Evolutionary conservation across 805 yeast species (phyloP).

Genomic region (Saturnispora kantuleensis): DNA sequence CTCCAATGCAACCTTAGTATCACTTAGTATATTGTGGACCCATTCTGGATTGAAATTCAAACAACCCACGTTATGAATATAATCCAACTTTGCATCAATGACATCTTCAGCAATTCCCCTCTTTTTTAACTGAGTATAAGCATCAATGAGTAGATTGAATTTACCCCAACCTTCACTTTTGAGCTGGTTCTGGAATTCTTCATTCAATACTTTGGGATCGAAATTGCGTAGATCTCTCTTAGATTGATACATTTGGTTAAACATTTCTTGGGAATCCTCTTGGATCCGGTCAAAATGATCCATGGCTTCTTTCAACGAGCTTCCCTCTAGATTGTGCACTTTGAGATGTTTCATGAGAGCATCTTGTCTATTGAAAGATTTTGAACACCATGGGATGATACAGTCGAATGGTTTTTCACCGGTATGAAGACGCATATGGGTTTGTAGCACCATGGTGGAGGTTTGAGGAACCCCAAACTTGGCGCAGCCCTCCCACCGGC

Average conservation of each 20-base stretch:
- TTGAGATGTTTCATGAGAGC: slow-evolving; percentile 57
- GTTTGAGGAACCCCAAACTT: slow-evolving; percentile 42
- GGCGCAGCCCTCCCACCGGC: slow-evolving; percentile 56
- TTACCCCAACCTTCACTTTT: slow-evolving; percentile 3
- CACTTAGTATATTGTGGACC: too few relatives aligned
- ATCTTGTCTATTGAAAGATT: slow-evolving; percentile 48
- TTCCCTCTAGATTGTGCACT: slow-evolving; percentile 42
- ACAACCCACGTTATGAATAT: slow-evolving; percentile 12
- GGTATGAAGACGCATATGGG: slow-evolving; percentile 58
- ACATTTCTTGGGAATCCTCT: background rate
- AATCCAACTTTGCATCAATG: slow-evolving; percentile 8
- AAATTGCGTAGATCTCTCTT: slow-evolving; percentile 2
- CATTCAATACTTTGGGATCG: slow-evolving; percentile 3
- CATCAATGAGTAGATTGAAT: slow-evolving; percentile 11
- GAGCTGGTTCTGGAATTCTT: slow-evolving; percentile 2
- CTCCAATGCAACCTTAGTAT: slow-evolving; percentile 9
- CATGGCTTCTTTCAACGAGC: slow-evolving; percentile 15
- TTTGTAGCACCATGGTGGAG: slow-evolving; percentile 45
- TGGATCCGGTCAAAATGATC: slow-evolving; percentile 12
- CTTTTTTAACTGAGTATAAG: slow-evolving; percentile 8
- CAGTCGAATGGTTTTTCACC: slow-evolving; percentile 61
- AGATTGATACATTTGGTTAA: slow-evolving; percentile 7
- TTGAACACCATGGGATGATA: slow-evolving; percentile 55
- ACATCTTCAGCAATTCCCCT: background rate
- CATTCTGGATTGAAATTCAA: slow-evolving; percentile 12